Evolutionary conservation across 1,139 yeast genomes (phyloP), one percentile per base, ranked within the genome.

Genomic region (Scheffersomyces segobiensis): DNA sequence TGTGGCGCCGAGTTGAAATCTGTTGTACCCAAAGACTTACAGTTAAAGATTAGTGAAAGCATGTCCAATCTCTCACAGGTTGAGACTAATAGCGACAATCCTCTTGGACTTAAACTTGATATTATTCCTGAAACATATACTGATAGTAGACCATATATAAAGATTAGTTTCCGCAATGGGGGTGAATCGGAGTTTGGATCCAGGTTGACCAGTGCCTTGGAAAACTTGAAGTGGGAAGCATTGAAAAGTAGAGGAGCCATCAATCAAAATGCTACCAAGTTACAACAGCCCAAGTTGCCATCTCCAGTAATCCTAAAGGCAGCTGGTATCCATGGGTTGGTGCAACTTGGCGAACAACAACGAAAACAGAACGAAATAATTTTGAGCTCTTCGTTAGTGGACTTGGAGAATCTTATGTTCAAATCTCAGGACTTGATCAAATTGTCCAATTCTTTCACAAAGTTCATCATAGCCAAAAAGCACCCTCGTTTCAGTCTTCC

Each of bases 381-480:
- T 0, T 76, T 93, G 56, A 83, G 86, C 48, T 82, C 84, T 46
- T 93, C 97, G 0, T 74, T 93, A 50, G 89, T 88, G 57, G 97
- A 92, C 70, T 74, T 93, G 53, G 89, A 89, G 61, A 88, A 89
- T 52, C 76, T 93, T 55, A 88, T 92, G 88, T 81, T 86, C 26
- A 84, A 90, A 62, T 96, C 93, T 1, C 86, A 86, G 65, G 96
- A 93, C 58, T 82, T 93, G 54, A 84, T 88, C 52, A 77, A 80
- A 52, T 72, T 93, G 46, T 71, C 88, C 26, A 77, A 80, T 54
- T 74, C 84, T 52, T 81, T 85, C 71, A 78, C 82, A 64, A 62
- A 74, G 17, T 61, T 77, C 12, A 62, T 75, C 7, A 73, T 71
- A 56, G 62, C 67, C 6, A 52, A 48, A 19, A 17, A 24, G n/a